Evolutionary conservation across 2,329 filamentous ascomycete species (phyloP), one percentile per base, ranked within the genome.

Genomic region (Pseudogymnoascus sp.): DNA sequence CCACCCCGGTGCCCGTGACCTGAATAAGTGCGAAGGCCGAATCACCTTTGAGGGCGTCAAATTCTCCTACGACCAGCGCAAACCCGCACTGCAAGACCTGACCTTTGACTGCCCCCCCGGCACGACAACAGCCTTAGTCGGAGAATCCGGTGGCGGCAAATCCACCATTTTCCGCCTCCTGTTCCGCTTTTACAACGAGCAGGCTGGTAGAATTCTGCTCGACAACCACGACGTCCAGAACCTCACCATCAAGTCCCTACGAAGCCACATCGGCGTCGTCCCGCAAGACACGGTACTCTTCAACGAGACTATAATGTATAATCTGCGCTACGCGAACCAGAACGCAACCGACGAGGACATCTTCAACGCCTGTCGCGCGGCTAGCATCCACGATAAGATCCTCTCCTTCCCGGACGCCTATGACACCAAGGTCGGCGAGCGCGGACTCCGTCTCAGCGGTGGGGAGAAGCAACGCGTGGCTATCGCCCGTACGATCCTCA

Each of bases 261-360:
- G 94, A 68, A 83, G 84, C 64, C 89, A 92, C 72, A 97, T 99
- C 70, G 94, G 94, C 23, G 93, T 99, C 45, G 94, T 99, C 6
- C 94, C 94, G 1, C 94, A 99, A 74, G 94, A 99, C 70, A 97
- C 93, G 4, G 90, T 96, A 5, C 80, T 97, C 49, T 97, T 97
- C 81, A 96, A 96, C 73, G 92, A 96, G 74, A 89, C 89, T 0
- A 78, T 97, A 66, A 94, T 96, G 91, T 96, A 96, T 77, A 97
- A 97, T 72, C 79, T 97, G 65, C 89, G 87, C 73, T 96, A 97
- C 72, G 92, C 92, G 64, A 93, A 93, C 66, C 90, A 90, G 45
- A 75, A 82, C 29, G 91, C 89, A 10, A 89, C 89, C 0, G 87
- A 95, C 64, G 89, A 93, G 68, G 86, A 96, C 29, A 86, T 96